phyloP scores from a whole-genome alignment of 2,329 filamentous ascomycete genomes.

The Aspergillus melleus region DNA sequence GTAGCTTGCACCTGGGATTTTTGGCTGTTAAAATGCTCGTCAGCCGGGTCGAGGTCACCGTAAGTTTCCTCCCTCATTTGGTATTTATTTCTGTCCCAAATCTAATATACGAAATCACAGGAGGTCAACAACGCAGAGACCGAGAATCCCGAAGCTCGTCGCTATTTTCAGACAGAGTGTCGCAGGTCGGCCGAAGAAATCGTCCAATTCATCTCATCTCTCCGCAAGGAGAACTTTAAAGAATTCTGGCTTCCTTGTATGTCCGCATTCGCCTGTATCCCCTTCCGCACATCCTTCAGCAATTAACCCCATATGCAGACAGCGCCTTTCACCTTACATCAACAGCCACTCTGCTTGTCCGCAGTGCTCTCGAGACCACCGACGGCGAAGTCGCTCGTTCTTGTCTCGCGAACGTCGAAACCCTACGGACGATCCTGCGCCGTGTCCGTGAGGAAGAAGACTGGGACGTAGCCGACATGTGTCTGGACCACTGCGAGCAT shows the following conservation, averaged over 20 bases:
- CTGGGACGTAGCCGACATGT: conserved; percentile 59
- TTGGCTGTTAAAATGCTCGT: conserved; percentile 50
- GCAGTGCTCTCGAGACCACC: conserved; percentile 53
- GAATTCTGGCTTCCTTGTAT: conserved; percentile 55
- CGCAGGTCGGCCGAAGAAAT: conserved; percentile 48
- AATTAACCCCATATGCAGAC: conserved; percentile 28
- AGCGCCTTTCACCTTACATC: conserved; percentile 56
- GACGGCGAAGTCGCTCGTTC: conserved; percentile 47
- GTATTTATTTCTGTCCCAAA: not conserved
- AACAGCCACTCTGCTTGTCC: conserved; percentile 54
- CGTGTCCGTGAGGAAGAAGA: conserved; percentile 51
- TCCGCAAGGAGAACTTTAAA: conserved; percentile 49
- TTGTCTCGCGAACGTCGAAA: conserved; percentile 50
- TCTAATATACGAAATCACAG: conserved; percentile 23
- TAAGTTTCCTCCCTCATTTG: conserved; percentile 23
- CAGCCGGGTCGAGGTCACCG: conserved; percentile 48
- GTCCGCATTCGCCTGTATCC: conserved; percentile 11
- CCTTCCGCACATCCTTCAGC: conserved; percentile 1
- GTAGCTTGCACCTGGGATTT: conserved; percentile 47
- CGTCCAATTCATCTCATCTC: conserved; percentile 50
- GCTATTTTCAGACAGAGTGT: conserved; percentile 50
- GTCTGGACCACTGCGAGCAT: conserved; percentile 51
- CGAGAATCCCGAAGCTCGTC: conserved; percentile 49
- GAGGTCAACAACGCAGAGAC: conserved; percentile 44
- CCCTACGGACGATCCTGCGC: conserved; percentile 49